Percentiles rank a stretch among this genome's conserved stretches.
Evolutionary conservation across 2,329 filamentous ascomycete species (phyloP).

Genomic region (Fusarium circinatum): DNA sequence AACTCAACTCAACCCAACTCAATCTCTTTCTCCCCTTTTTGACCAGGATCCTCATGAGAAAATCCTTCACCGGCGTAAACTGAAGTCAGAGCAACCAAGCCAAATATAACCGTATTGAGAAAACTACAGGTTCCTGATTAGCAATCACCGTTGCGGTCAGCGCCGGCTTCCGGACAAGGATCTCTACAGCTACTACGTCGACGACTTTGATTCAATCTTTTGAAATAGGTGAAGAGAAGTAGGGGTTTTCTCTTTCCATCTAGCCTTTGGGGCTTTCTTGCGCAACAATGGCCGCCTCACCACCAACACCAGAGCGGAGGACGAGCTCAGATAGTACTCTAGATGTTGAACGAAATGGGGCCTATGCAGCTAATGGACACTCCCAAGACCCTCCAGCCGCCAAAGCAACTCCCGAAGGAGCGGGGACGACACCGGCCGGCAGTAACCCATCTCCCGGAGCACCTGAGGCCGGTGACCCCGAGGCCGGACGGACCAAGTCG

Average conservation of each 20-base stretch:
- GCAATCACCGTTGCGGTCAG: slow-evolving; percentile 29
- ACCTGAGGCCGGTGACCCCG: slow-evolving; percentile 42
- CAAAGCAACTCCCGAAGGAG: slow-evolving; percentile 16
- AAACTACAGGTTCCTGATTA: slow-evolving; percentile 20
- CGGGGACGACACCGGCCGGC: slow-evolving; percentile 14
- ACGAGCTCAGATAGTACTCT: slow-evolving; percentile 46
- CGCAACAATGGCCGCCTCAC: slow-evolving; percentile 25
- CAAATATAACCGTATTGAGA: not conserved
- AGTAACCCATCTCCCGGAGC: slow-evolving; percentile 12
- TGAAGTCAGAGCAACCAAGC: not conserved
- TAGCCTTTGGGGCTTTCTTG: not conserved
- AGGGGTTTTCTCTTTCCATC: not conserved
- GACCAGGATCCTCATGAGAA: not conserved
- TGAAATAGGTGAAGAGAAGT: not conserved
- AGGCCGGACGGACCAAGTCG: slow-evolving; percentile 51
- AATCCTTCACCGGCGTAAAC: not conserved
- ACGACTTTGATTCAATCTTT: slow-evolving; percentile 2
- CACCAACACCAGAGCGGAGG: slow-evolving; percentile 29
- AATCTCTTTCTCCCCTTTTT: not conserved
- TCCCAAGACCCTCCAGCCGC: not conserved
- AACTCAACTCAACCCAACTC: not conserved
- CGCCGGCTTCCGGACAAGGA: slow-evolving; percentile 32
- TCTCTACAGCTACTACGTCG: slow-evolving; percentile 19
- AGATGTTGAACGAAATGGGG: slow-evolving; percentile 42
- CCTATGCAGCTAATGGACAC: not conserved